Conservation (phyloP, 257 asterid species). For the Jacaranda copaia region DNA sequence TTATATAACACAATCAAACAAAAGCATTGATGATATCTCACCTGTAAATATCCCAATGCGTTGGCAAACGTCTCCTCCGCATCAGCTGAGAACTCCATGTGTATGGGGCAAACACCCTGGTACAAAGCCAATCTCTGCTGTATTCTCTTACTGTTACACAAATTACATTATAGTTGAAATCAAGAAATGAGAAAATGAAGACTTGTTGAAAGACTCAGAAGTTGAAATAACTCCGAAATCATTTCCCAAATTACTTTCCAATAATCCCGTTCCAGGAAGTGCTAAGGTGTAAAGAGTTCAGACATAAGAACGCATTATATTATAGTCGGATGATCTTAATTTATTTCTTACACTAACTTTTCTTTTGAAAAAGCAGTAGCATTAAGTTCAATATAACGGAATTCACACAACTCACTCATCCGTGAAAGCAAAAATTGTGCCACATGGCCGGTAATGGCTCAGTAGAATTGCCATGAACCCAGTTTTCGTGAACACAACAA, state of each 20-base stretch:
- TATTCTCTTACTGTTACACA: conserved; percentile 77
- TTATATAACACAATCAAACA: neutral
- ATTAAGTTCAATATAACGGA: conserved; percentile 13
- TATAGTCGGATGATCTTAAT: neutral
- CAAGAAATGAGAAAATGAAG: conserved; percentile 10
- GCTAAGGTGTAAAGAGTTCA: neutral
- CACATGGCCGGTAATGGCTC: conserved; percentile 96
- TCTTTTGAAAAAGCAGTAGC: conserved; percentile 14
- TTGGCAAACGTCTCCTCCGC: conserved; percentile 83
- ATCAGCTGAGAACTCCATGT: conserved; percentile 84
- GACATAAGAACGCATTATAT: neutral
- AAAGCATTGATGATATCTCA: conserved; percentile 33
- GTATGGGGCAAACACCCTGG: conserved; percentile 91
- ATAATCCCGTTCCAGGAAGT: neutral
- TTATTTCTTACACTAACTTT: neutral
- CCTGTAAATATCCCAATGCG: conserved; percentile 80
- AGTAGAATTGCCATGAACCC: conserved; percentile 96
- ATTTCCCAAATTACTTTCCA: neutral
- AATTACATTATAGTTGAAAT: conserved; percentile 19
- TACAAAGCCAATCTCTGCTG: conserved; percentile 92
- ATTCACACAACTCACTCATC: conserved; percentile 71
- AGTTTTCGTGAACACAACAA: conserved; percentile 88
- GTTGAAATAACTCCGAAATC: neutral
- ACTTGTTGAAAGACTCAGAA: neutral
- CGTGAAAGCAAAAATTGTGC: conserved; percentile 96